A percentile compares a stretch with the other conserved stretches of the same genome.
Conservation (phyloP, 495 filamentous ascomycete genomes). For the Corynascus novoguineensis region DNA sequence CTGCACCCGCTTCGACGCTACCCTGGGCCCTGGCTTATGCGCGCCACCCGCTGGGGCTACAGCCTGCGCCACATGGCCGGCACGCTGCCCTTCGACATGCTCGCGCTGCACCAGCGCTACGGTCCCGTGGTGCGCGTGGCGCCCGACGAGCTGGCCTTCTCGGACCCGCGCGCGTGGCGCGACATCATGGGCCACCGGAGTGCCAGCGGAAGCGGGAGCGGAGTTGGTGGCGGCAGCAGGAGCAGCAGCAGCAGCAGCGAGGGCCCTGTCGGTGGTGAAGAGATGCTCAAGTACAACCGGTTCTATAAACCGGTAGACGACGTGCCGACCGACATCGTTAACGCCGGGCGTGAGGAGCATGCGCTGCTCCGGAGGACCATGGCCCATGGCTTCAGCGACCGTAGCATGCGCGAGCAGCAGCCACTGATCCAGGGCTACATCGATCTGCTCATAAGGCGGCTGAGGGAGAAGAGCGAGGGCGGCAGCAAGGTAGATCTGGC, state of each 20-base stretch:
- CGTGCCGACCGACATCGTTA: conserved; percentile 30
- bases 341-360: conserved; percentile 38
- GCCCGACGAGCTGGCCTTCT: conserved; percentile 50
- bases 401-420: conserved; percentile 44
- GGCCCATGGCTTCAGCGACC: conserved; percentile 52
- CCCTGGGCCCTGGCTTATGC: conserved; percentile 46
- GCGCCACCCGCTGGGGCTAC: conserved; percentile 34
- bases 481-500: conserved; percentile 39
- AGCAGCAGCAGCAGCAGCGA: too few species aligned
- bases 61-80: conserved; percentile 31
- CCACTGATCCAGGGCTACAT: conserved; percentile 41
- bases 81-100: conserved; percentile 39
- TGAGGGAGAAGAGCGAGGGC: conserved; percentile 36
- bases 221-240: conserved; percentile 8
- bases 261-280: too few species aligned
- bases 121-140: conserved; percentile 51
- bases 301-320: conserved; percentile 30
- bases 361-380: conserved; percentile 40
- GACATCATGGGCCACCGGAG: conserved; percentile 49
- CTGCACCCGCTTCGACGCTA: conserved; percentile 48
- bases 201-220: background rate
- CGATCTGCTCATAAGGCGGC: conserved; percentile 41
- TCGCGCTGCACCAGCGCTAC: conserved; percentile 44
- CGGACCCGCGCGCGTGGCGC: conserved; percentile 47
- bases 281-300: conserved; percentile 30